Evolutionary conservation across 2,329 filamentous ascomycete species (phyloP).

Genomic region (Nemania serpens): DNA sequence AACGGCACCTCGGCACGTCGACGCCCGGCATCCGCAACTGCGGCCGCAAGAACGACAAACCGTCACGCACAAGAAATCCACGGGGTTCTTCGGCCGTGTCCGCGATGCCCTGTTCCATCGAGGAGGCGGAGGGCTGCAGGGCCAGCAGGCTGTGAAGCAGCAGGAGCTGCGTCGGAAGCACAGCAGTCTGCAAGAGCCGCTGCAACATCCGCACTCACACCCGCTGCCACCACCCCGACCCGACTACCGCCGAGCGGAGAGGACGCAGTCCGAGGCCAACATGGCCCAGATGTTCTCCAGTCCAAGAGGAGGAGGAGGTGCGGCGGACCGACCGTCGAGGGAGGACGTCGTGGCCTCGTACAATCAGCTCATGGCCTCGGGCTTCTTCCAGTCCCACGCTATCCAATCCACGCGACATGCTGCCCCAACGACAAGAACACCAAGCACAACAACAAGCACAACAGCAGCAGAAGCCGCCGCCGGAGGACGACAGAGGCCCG

Average conservation of each 20-base stretch:
- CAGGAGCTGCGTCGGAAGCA: constrained; percentile 37
- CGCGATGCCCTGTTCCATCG: constrained; percentile 36
- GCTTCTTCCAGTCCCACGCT: constrained; percentile 63
- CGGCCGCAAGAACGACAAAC: constrained; percentile 9
- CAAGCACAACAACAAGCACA: not conserved
- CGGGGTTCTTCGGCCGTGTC: constrained; percentile 40
- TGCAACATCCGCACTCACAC: constrained; percentile 15
- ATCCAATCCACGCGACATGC: constrained; percentile 60
- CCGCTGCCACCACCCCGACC: constrained; percentile 22
- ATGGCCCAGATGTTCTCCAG: constrained; percentile 28
- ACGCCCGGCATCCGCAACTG: constrained; percentile 1
- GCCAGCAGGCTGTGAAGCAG: constrained; percentile 20
- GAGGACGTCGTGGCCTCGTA: constrained; percentile 63
- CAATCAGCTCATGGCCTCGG: constrained; percentile 59
- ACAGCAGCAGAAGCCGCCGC: not conserved
- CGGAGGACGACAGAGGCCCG: constrained; percentile 11
- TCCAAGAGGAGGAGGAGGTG: constrained; percentile 13
- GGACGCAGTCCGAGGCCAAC: constrained; percentile 37
- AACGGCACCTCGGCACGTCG: constrained; percentile 1
- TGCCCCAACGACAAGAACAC: constrained; percentile 23
- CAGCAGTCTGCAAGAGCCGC: constrained; percentile 39
- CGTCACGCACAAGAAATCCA: constrained; percentile 38
- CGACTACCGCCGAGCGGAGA: constrained; percentile 28
- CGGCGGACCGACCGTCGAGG: constrained; percentile 40
- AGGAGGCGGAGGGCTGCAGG: constrained; percentile 17